phyloP scores from a whole-genome alignment of 2,329 filamentous ascomycete genomes.

The Plectosphaerella cucumerina region DNA sequence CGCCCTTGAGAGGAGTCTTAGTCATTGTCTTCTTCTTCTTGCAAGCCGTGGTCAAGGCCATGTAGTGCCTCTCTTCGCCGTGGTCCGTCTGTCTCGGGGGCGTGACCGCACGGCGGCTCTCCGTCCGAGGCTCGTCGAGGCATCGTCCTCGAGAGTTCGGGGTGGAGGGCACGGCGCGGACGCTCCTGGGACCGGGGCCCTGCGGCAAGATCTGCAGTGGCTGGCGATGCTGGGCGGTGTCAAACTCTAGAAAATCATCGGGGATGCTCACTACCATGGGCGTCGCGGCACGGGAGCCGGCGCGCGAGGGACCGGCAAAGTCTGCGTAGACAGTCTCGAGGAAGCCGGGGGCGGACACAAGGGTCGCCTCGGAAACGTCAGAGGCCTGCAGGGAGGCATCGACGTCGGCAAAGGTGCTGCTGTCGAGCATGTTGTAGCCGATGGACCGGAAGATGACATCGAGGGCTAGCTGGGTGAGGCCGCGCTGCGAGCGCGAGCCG shows the following conservation, averaged over 20 bases:
- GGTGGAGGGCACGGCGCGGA: slow-evolving; percentile 35
- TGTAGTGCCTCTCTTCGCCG: slow-evolving; percentile 20
- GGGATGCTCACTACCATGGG: slow-evolving; percentile 46
- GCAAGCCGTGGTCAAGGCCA: slow-evolving; percentile 20
- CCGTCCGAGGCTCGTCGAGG: neutral
- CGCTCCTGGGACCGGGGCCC: slow-evolving; percentile 34
- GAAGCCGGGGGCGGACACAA: slow-evolving; percentile 71
- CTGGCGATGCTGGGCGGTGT: neutral
- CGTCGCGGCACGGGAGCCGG: slow-evolving; percentile 62
- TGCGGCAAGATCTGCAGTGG: slow-evolving; percentile 17
- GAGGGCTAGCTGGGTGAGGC: slow-evolving; percentile 85
- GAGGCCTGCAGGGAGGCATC: slow-evolving; percentile 71
- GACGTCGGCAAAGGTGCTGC: slow-evolving; percentile 50
- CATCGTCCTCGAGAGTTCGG: slow-evolving; percentile 2
- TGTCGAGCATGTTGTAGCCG: slow-evolving; percentile 63
- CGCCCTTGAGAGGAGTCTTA: slow-evolving; percentile 47
- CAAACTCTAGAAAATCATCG: neutral
- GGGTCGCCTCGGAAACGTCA: slow-evolving; percentile 75
- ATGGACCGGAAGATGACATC: slow-evolving; percentile 87
- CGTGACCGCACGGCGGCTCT: neutral
- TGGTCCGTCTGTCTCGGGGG: neutral
- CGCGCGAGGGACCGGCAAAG: slow-evolving; percentile 47
- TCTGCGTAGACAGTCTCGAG: slow-evolving; percentile 77
- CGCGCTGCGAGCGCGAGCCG: slow-evolving; percentile 79
- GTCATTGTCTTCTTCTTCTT: slow-evolving; percentile 40